phyloP scores from a whole-genome alignment of 2,329 filamentous ascomycete genomes.

The Penicillium hesseltinei region DNA sequence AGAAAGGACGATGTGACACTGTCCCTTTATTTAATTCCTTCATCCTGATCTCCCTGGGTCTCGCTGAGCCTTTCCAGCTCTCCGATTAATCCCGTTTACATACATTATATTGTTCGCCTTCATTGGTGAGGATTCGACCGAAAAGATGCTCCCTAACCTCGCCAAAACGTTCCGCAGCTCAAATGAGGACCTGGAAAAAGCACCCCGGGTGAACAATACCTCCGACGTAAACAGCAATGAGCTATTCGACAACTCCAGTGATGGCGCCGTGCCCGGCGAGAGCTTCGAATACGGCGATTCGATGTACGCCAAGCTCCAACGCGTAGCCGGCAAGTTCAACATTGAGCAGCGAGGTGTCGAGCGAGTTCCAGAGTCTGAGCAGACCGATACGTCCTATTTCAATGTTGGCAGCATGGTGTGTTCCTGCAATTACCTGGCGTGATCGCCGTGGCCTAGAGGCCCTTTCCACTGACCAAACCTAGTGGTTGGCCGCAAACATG shows the following conservation, averaged over 20 bases:
- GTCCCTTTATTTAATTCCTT: conserved; percentile 1
- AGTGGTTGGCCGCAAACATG: conserved; percentile 79
- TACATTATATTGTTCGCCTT: conserved; percentile 14
- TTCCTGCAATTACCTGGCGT: conserved; percentile 19
- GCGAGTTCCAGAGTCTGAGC: conserved; percentile 67
- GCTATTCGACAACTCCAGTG: conserved; percentile 14
- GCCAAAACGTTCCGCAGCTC: conserved; percentile 20
- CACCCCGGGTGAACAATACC: conserved; percentile 28
- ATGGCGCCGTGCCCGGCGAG: conserved; percentile 56
- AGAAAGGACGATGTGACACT: conserved; percentile 22
- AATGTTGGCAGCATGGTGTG: conserved; percentile 71
- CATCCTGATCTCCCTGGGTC: conserved; percentile 17
- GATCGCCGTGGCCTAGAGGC: conserved; percentile 8
- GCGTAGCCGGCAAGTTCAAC: conserved; percentile 62
- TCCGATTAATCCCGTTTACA: conserved; percentile 9
- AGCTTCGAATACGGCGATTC: conserved; percentile 58
- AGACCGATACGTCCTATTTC: conserved; percentile 62
- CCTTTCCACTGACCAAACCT: conserved; percentile 26
- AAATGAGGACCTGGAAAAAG: conserved; percentile 36
- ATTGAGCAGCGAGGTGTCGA: conserved; percentile 76
- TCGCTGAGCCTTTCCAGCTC: conserved; percentile 23
- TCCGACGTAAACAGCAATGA: conserved; percentile 33
- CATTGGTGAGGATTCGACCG: conserved; percentile 12
- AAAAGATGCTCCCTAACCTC: conserved; percentile 15
- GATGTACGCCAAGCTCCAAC: conserved; percentile 59